Conservation (phyloP, 164 flowering plant species). For the Hamamelis virginiana region DNA sequence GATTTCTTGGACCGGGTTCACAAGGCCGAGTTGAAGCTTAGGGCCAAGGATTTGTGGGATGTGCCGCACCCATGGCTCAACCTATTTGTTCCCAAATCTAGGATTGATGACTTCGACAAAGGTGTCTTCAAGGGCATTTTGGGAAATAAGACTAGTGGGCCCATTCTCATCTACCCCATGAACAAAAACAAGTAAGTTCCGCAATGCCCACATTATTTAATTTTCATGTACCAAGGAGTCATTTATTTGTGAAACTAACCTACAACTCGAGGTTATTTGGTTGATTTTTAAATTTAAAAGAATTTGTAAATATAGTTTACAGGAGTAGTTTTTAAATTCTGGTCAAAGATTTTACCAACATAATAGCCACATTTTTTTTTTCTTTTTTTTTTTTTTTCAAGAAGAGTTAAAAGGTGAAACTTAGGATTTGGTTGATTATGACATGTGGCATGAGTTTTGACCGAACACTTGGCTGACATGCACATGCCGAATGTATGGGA, state of each 20-base stretch:
- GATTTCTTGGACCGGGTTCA: constrained; percentile 97
- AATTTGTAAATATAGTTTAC: too few relatives aligned
- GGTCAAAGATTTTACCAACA: too few relatives aligned
- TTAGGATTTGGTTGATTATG: too few relatives aligned
- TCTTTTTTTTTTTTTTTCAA: too few relatives aligned
- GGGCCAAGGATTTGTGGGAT: constrained; percentile 91
- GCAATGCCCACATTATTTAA: too few relatives aligned
- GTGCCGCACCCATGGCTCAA: constrained; percentile 99
- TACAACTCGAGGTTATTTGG: too few relatives aligned
- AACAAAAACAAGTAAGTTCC: constrained; percentile 80
- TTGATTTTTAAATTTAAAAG: too few relatives aligned
- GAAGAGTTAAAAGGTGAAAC: too few relatives aligned
- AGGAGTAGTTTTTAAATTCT: too few relatives aligned
- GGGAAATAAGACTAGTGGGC: constrained; percentile 86
- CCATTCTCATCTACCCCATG: constrained; percentile 95
- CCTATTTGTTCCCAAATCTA: constrained; percentile 85
- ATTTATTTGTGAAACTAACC: too few relatives aligned
- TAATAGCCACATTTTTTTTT: too few relatives aligned
- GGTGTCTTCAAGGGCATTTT: constrained; percentile 92
- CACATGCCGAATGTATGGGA: constrained; percentile 5
- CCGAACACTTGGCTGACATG: constrained; percentile 17
- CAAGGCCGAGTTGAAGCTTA: constrained; percentile 85
- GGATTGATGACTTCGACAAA: constrained; percentile 67
- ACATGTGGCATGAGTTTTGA: neutral
- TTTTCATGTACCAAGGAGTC: too few relatives aligned